A percentile compares a stretch with the other conserved stretches of the same genome.
Conservation (phyloP, 257 asterid species). For the Nicotiana undulata region DNA sequence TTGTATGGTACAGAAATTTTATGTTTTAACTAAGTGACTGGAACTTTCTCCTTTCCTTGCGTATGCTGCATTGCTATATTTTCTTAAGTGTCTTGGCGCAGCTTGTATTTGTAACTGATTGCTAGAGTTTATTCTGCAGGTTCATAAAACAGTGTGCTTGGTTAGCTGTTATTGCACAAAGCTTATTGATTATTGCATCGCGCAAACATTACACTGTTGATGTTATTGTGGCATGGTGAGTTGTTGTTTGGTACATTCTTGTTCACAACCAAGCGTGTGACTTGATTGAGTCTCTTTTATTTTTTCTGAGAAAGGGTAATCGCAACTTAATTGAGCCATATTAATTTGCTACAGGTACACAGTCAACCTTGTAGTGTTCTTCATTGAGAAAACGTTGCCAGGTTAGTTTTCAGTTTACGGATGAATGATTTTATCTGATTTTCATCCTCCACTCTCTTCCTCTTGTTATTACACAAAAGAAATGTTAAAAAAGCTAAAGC, state of each 20-base stretch:
- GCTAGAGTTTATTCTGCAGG: conserved; percentile 31
- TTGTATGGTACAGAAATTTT: not conserved
- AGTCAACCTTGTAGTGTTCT: conserved; percentile 90
- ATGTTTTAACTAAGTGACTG: not conserved
- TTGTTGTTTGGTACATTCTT: not conserved
- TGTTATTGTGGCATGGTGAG: conserved; percentile 92
- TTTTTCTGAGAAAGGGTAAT: not conserved
- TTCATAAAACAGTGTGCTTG: conserved; percentile 80
- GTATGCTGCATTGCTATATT: not conserved
- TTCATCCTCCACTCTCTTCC: not conserved
- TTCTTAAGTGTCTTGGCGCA: not conserved
- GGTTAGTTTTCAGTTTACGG: conserved; percentile 32
- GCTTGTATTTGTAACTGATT: not conserved
- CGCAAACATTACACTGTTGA: conserved; percentile 97
- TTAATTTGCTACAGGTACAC: conserved; percentile 59
- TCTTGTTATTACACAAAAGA: not conserved
- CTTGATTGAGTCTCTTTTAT: too few relatives aligned
- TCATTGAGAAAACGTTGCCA: conserved; percentile 75
- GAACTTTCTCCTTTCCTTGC: not conserved
- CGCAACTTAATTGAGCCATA: not conserved
- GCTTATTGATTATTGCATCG: conserved; percentile 89
- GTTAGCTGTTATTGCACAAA: conserved; percentile 65
- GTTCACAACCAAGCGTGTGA: not conserved
- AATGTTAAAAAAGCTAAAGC: not conserved
- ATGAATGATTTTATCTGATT: not conserved